phyloP scores from a whole-genome alignment of 176 grass and related monocot species.

The Aegilops umbellulata region DNA sequence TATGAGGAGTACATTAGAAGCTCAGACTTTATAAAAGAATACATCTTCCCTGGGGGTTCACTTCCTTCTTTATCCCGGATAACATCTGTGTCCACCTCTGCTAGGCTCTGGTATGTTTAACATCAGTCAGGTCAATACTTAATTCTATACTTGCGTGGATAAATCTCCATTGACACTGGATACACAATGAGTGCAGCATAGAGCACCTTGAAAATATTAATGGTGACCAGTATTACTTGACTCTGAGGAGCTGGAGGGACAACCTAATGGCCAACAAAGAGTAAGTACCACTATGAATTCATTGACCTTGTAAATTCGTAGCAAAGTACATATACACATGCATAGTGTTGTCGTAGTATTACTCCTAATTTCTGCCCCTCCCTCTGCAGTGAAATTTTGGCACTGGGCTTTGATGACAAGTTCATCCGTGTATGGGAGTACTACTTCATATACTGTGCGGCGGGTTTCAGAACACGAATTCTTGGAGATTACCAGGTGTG shows the following conservation, averaged over 20 bases:
- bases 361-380: not conserved
- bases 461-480: conserved; percentile 49
- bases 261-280: conserved; percentile 42
- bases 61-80: conserved; percentile 55
- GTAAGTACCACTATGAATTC: conserved; percentile 21
- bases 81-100: conserved; percentile 42
- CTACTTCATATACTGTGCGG: conserved; percentile 64
- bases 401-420: conserved; percentile 59
- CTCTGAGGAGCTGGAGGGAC: conserved; percentile 47
- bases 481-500: conserved; percentile 48
- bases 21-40: conserved; percentile 66
- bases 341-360: not conserved
- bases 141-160: not conserved
- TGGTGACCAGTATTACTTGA: conserved; percentile 51
- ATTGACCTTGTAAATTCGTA: not conserved
- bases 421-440: conserved; percentile 58
- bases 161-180: not conserved
- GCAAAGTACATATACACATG: not conserved
- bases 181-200: conserved; percentile 20
- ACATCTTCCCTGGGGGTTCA: conserved; percentile 65
- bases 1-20: conserved; percentile 66
- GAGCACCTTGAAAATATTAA: conserved; percentile 55
- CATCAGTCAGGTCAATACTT: not conserved
- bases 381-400: conserved; percentile 33
- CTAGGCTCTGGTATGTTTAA: conserved; percentile 40